Evolutionary conservation across 306 rosid species (phyloP).

Genomic region (Rosa persica): DNA sequence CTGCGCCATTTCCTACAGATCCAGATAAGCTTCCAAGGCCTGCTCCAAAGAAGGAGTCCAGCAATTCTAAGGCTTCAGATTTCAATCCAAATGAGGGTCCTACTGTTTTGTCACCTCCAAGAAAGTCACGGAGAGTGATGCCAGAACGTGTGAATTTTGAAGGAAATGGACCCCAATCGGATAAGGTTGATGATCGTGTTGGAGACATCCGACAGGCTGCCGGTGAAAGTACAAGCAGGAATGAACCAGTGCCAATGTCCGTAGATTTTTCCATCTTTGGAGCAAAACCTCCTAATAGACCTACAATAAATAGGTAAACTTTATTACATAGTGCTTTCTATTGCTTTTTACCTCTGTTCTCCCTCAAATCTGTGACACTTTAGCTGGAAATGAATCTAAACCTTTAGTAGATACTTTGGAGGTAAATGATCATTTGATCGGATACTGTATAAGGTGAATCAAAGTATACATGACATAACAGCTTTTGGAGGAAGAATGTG

Average conservation of each 20-base stretch:
- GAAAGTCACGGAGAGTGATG: constrained; percentile 94
- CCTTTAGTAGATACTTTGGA: constrained; percentile 15
- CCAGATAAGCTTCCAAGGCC: constrained; percentile 97
- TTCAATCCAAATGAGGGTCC: constrained; percentile 69
- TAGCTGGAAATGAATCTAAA: constrained; percentile 28
- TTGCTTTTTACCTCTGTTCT: constrained; percentile 9
- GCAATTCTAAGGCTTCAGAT: constrained; percentile 47
- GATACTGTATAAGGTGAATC: not conserved
- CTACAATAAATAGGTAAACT: constrained; percentile 86
- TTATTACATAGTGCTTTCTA: constrained; percentile 11
- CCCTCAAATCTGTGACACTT: not conserved
- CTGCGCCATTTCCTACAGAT: constrained; percentile 77
- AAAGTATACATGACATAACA: not conserved
- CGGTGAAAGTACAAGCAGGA: constrained; percentile 69
- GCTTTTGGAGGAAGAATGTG: too few relatives aligned
- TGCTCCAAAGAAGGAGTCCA: constrained; percentile 71
- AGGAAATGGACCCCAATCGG: constrained; percentile 54
- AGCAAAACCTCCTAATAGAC: constrained; percentile 86
- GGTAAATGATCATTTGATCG: not conserved
- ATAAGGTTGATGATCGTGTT: constrained; percentile 49
- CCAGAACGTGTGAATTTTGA: constrained; percentile 76
- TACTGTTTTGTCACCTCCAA: constrained; percentile 85
- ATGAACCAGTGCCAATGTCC: constrained; percentile 65
- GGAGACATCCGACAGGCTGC: constrained; percentile 47
- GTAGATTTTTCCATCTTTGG: constrained; percentile 91